These are phyloP conservation scores for Alternaria gaisen DNA, from an alignment of 2,329 filamentous ascomycete species.

Conservation along the genomic window DNA sequence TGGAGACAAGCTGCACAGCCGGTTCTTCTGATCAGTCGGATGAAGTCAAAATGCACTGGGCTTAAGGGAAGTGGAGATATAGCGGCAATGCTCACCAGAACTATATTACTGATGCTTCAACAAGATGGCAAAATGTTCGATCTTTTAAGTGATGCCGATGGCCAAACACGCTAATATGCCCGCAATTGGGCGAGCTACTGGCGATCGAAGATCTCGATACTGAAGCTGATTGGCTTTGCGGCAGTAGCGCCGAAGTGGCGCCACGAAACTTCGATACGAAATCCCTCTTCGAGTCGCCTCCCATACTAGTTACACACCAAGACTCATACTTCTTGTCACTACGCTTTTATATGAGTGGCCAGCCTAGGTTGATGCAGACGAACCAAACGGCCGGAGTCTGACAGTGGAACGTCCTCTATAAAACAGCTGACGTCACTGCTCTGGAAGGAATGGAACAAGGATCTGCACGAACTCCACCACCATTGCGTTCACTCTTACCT, in stretches of 20 bases:
- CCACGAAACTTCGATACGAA: slow-evolving; percentile 8
- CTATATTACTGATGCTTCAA: background rate
- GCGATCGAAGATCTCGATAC: background rate
- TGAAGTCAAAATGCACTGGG: too few relatives aligned
- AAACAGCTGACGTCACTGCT: slow-evolving; percentile 1
- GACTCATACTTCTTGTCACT: background rate
- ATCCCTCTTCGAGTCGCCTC: background rate
- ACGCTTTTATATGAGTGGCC: background rate
- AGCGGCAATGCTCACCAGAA: background rate
- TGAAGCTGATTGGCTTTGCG: background rate
- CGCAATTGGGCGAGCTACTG: background rate
- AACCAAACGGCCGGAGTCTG: background rate
- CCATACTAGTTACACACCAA: background rate
- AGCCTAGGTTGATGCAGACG: background rate
- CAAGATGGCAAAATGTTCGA: background rate
- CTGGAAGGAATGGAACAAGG: slow-evolving; percentile 6
- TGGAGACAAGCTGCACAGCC: background rate
- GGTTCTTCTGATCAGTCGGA: background rate
- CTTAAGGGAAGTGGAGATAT: background rate
- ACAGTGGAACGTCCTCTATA: background rate
- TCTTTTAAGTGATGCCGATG: background rate
- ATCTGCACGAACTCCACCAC: background rate
- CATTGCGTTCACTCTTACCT: slow-evolving; percentile 13
- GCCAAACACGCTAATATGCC: slow-evolving; percentile 3
- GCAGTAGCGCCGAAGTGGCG: background rate